Evolutionary conservation across 495 filamentous ascomycete genomes (phyloP).

Genomic region (Penicillium odoratum): DNA sequence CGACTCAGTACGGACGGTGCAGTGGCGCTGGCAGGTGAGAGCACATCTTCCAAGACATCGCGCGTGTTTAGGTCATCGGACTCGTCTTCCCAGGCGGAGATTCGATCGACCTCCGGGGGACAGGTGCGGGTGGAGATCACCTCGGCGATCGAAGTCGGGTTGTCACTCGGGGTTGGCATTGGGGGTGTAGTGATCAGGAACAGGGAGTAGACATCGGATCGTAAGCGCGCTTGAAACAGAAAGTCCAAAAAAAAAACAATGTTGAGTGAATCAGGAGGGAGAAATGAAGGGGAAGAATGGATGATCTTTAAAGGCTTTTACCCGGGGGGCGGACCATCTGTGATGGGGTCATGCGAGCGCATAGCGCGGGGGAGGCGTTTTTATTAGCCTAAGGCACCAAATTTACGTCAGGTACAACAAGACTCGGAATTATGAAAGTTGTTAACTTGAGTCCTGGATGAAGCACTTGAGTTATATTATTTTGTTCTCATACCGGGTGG

Average conservation of each 20-base stretch:
- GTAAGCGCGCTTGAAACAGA: constrained; percentile 11
- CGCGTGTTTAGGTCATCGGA: constrained; percentile 25
- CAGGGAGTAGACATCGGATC: constrained; percentile 42
- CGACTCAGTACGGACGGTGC: constrained; percentile 33
- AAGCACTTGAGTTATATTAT: no score
- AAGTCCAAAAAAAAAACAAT: constrained; percentile 17
- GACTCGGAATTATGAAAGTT: no score
- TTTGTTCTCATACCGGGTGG: constrained; percentile 1
- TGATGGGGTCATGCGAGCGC: constrained; percentile 43
- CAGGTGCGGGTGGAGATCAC: constrained; percentile 55
- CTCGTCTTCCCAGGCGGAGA: constrained; percentile 42
- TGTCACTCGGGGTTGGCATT: constrained; percentile 62
- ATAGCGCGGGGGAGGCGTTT: constrained; percentile 42
- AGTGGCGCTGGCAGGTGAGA: constrained; percentile 29
- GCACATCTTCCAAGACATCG: constrained; percentile 30
- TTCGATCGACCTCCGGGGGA: constrained; percentile 55
- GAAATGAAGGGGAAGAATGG: constrained; percentile 13
- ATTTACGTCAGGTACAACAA: constrained; percentile 18
- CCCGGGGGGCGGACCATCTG: constrained; percentile 18
- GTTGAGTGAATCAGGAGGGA: constrained; percentile 7
- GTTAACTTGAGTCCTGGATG: neutral
- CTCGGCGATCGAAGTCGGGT: constrained; percentile 47
- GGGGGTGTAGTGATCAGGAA: constrained; percentile 37
- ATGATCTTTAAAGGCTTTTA: constrained; percentile 21
- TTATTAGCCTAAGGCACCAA: constrained; percentile 18